Base-by-base conservation (phyloP, 164 flowering plant genomes). In the Magnolia kwangsiensis region DNA sequence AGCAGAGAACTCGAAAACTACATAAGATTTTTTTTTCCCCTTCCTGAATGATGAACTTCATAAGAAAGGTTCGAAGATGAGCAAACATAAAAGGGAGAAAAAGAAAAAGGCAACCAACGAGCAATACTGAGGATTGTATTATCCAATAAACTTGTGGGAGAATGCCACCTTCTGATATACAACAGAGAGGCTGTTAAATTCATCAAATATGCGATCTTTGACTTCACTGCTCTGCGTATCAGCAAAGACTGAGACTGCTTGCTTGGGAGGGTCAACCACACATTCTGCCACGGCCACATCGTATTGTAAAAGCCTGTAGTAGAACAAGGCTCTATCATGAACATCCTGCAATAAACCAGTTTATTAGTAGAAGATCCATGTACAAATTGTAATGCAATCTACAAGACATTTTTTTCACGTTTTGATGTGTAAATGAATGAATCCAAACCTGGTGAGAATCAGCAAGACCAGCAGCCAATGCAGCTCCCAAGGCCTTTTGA, bases 161-260 rank as follows among this genome's bases (percentile, higher is more conserved):
- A 71, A 71, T 21, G 3, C 72, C 83, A 92, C 99, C 95, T 96
- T 89, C 83, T 94, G 97, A 85, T 96, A 96, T 71, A 96, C 85
- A 77, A 96, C 98, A 79, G 99, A 94, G 49, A 96, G 83, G 77
- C 92, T 96, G 85, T 96, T 96, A 77, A 96, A 92, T 82, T 94
- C 98, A 72, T 96, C 98, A 86, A 96, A 96, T 78, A 96, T 94
- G 11, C 98, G 95, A 87, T 96, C 99, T 82, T 90, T 96, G 82
- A 91, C 83, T 85, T 96, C 99, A 81, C 94, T 94, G 86, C 90
- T 94, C 85, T 92, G 97, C 74, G 93, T 88, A 81, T 94, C 99
- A 80, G 98, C 95, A 88, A 96, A 96, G 73, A 93, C 98, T 72
- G 99, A 96, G 87, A 96, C 98, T 51, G 98, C 99, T 86, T 94